A percentile compares a stretch with the other conserved stretches of the same genome.
phyloP scores from a whole-genome alignment of 805 yeast genomes.

The Kuraishia cidri region DNA sequence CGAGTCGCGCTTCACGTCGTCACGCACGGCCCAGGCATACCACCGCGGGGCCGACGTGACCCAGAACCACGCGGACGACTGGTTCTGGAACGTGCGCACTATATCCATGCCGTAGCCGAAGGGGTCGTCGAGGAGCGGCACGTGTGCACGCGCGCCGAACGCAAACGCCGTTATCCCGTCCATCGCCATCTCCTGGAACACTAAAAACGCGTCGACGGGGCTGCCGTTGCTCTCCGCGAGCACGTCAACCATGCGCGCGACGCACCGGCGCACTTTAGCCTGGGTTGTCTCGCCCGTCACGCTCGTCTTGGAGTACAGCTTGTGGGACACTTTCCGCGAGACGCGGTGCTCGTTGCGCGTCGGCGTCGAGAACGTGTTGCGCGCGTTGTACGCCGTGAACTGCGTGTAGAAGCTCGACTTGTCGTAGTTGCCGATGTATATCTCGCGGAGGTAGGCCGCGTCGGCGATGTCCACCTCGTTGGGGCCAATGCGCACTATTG shows the following conservation, averaged over 20 bases:
- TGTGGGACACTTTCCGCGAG: conserved; percentile 28
- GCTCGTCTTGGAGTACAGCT: conserved; percentile 33
- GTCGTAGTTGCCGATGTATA: conserved; percentile 50
- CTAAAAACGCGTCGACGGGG: conserved; percentile 44
- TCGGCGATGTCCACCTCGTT: conserved; percentile 52
- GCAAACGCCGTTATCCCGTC: conserved; percentile 58
- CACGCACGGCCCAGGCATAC: conserved; percentile 40
- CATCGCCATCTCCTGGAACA: conserved; percentile 69
- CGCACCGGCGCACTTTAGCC: conserved; percentile 20
- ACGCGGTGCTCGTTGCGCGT: conserved; percentile 37
- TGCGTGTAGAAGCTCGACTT: conserved; percentile 50
- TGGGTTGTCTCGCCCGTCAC: conserved; percentile 24
- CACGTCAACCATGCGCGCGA: conserved; percentile 16
- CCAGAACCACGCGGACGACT: conserved; percentile 58
- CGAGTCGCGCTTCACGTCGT: conserved; percentile 27
- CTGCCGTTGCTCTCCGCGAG: conserved; percentile 10
- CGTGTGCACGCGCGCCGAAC: conserved; percentile 40
- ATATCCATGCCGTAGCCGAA: conserved; percentile 28
- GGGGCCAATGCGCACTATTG: conserved; percentile 55
- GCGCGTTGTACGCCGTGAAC: conserved; percentile 47
- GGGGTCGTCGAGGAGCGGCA: conserved; percentile 30
- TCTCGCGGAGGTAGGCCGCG: conserved; percentile 36
- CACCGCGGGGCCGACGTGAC: conserved; percentile 48
- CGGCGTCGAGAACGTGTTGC: conserved; percentile 50
- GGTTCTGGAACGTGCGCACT: conserved; percentile 34